Percentiles rank a stretch among this genome's conserved stretches.
Conservation (phyloP, 1,284 basidiomycete species). For the Baeospora myosura region DNA sequence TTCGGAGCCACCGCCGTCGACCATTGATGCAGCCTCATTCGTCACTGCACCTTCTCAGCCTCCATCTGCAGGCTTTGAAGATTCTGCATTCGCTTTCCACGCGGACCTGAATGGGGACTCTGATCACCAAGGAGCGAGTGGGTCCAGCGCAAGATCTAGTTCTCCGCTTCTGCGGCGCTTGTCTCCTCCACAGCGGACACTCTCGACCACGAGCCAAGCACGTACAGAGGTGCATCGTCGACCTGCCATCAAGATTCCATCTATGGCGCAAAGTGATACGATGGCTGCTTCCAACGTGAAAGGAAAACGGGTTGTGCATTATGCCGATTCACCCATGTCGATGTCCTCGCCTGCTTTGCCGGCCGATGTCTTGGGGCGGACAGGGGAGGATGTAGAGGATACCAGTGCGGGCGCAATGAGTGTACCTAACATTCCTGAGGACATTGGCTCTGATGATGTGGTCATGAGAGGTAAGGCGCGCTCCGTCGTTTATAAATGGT, state of each 20-base stretch:
- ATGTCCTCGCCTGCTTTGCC: conserved; percentile 38
- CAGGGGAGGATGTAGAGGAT: conserved; percentile 39
- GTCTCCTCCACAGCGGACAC: background rate
- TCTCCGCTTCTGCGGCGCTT: background rate
- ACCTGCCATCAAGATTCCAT: conserved; percentile 17
- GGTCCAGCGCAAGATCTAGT: background rate
- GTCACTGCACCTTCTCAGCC: conserved; percentile 28
- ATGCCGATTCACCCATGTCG: conserved; percentile 27
- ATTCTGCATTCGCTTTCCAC: background rate
- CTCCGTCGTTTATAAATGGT: background rate
- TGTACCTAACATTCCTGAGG: conserved; percentile 17
- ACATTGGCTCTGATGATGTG: conserved; percentile 34
- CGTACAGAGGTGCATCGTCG: conserved; percentile 8
- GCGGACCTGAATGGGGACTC: background rate
- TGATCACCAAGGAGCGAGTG: background rate
- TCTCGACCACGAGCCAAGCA: background rate
- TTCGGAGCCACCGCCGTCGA: conserved; percentile 2
- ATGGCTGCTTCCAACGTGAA: conserved; percentile 24
- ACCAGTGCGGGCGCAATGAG: conserved; percentile 57
- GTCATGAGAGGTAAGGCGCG: conserved; percentile 51
- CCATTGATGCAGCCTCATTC: conserved; percentile 25
- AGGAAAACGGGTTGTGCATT: conserved; percentile 29
- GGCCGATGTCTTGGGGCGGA: conserved; percentile 49
- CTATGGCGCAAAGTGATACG: conserved; percentile 18
- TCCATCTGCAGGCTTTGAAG: background rate